Evolutionary conservation across 768 basidiomycete genomes (phyloP).

Genomic region (Panellus pusillus): DNA sequence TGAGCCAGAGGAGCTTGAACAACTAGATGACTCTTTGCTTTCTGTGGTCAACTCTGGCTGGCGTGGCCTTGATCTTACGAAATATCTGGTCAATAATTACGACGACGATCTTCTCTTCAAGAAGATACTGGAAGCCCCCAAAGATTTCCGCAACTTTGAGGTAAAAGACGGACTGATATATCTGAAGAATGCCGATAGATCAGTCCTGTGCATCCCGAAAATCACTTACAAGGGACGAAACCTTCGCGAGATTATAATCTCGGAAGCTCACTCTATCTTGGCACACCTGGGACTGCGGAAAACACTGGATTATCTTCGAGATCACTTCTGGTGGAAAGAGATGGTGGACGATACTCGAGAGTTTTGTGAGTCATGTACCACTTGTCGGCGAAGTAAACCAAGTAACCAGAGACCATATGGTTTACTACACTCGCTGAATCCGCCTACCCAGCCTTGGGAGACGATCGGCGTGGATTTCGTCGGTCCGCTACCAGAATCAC

Average conservation of each 20-base stretch:
- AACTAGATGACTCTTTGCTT: conserved; percentile 4
- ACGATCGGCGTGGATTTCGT: conserved; percentile 24
- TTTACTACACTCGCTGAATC: conserved; percentile 16
- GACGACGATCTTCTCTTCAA: conserved; percentile 6
- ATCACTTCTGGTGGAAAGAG: conserved; percentile 16
- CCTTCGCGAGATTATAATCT: conserved; percentile 24
- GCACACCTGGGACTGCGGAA: conserved; percentile 28
- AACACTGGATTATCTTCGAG: conserved; percentile 22
- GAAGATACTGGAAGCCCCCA: conserved; percentile 5
- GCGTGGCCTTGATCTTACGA: conserved; percentile 3
- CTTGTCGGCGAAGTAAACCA: conserved; percentile 9
- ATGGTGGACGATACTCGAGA: conserved; percentile 8
- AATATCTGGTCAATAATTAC: not conserved
- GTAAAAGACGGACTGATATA: conserved; percentile 16
- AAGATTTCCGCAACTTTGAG: conserved; percentile 21
- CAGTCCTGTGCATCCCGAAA: conserved; percentile 22
- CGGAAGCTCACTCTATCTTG: conserved; percentile 26
- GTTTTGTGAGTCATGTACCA: conserved; percentile 13
- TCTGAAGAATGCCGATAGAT: conserved; percentile 6
- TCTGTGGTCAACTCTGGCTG: conserved; percentile 8
- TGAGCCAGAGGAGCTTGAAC: not conserved
- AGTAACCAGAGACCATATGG: conserved; percentile 19
- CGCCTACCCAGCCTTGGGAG: conserved; percentile 26
- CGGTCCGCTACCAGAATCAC: conserved; percentile 18
- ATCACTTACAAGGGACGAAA: not conserved